phyloP scores from a whole-genome alignment of 805 yeast species.

The Grigorovia jiainica region DNA sequence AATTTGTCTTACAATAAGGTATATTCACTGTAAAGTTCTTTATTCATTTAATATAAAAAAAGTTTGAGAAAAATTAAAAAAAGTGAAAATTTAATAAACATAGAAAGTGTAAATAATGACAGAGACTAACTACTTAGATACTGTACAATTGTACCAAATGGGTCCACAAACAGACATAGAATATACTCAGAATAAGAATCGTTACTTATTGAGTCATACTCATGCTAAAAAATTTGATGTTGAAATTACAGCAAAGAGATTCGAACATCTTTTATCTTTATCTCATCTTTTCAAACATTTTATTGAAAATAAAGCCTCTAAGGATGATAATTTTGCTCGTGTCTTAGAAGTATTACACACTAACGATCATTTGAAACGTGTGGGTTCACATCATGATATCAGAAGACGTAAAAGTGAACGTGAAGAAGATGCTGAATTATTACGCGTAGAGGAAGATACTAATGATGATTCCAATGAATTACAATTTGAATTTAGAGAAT shows the following conservation, averaged over 20 bases:
- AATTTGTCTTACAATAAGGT: no score
- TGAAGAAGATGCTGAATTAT: conserved; percentile 69
- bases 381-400: conserved; percentile 6
- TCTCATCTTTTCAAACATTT: conserved; percentile 62
- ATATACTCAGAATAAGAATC: conserved; percentile 13
- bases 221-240: conserved; percentile 35
- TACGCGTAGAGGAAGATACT: conserved; percentile 42
- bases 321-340: conserved; percentile 46
- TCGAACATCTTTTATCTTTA: conserved; percentile 54
- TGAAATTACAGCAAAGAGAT: conserved; percentile 54
- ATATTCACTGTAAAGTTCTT: no score
- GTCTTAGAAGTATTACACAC: conserved; percentile 37
- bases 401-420: conserved; percentile 64
- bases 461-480: conserved; percentile 13
- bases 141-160: conserved; percentile 6
- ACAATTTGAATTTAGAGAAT: conserved; percentile 56
- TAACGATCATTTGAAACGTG: conserved; percentile 8
- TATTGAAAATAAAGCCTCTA: conserved; percentile 52
- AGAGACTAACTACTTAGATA: conserved; percentile 9
- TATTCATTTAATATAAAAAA: no score
- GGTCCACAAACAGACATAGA: conserved; percentile 9
- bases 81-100: not conserved
- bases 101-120: not conserved
- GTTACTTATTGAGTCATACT: conserved; percentile 20
- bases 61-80: not conserved